phyloP scores from a whole-genome alignment of 768 basidiomycete genomes.

The Saitozyma sp. region DNA sequence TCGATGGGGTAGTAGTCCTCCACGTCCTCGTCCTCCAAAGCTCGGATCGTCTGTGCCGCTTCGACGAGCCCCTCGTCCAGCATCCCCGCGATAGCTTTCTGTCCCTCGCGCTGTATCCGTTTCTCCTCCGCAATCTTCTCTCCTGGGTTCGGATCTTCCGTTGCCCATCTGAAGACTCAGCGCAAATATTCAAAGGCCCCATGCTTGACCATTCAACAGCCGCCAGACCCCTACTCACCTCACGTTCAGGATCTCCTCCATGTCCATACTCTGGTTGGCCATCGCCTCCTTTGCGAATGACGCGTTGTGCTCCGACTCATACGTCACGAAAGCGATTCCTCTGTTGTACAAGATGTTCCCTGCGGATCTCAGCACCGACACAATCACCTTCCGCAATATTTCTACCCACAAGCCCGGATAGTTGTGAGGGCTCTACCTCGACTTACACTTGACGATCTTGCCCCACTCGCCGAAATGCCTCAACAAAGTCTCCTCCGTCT shows the following conservation, averaged over 20 bases:
- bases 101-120: slow-evolving; percentile 77
- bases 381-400: neutral
- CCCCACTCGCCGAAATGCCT: slow-evolving; percentile 97
- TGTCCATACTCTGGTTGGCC: slow-evolving; percentile 96
- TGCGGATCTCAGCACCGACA: slow-evolving; percentile 30
- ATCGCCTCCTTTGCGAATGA: slow-evolving; percentile 98
- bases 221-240: slow-evolving; percentile 55
- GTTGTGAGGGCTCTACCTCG: neutral
- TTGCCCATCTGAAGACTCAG: slow-evolving; percentile 69
- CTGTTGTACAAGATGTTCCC: slow-evolving; percentile 91
- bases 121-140: slow-evolving; percentile 82
- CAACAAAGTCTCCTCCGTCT: slow-evolving; percentile 86
- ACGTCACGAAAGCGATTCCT: slow-evolving; percentile 96
- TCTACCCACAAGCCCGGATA: neutral
- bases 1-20: slow-evolving; percentile 53
- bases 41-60: slow-evolving; percentile 79
- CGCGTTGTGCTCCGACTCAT: slow-evolving; percentile 77
- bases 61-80: slow-evolving; percentile 88
- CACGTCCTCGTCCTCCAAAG: slow-evolving; percentile 75
- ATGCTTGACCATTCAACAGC: neutral
- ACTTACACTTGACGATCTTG: slow-evolving; percentile 83
- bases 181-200: neutral
- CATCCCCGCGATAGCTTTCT: slow-evolving; percentile 74
- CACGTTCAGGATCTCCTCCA: slow-evolving; percentile 96
- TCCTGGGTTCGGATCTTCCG: slow-evolving; percentile 94